Evolutionary conservation across 2,329 filamentous ascomycete species (phyloP), one percentile per base, ranked within the genome.

Genomic region (Alternaria sp.): DNA sequence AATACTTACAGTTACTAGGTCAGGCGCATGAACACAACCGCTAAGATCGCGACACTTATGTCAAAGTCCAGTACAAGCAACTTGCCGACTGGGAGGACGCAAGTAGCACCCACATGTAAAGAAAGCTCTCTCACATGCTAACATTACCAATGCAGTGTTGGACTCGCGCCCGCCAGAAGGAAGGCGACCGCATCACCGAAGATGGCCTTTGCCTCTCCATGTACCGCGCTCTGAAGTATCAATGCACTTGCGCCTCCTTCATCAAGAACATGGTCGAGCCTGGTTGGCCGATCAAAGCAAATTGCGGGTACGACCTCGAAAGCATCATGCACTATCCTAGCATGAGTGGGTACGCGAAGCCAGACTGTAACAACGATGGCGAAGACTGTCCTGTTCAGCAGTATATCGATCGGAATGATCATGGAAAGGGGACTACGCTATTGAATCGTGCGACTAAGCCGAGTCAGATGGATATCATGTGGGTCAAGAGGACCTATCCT

Each of bases 11-110:
- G 20, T 1, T 14, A 10, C 1, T 1, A 53, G 60, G 52, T 6
- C 55, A 59, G 57, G 41, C 45, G 25, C 52, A 62, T 36, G 52
- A 57, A 44, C 48, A 60, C 43, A 48, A 57, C 18, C 52, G 52
- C 28, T n/a, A 43, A 36, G 48, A 62, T 22, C 52, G 56, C 41
- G 48, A 62, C 40, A 57, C 51, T 5, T 57, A 56, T 30, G 38
- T 60, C 28, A 25, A 53, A 32, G 27, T 57, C 34, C 27, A 48
- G 7, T 57, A 62, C 36, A 36, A 28, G 10, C 52, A 54, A 5
- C 46, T 50, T 2, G n/a, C 18, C 4, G 60, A 62, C 48, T 53
- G 50, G 50, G 50, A 53, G 8, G 50, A 49, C 18, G 28, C 32
- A 34, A 22, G 18, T 10, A 20, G 3, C 11, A 11, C 5, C 12